phyloP scores from a whole-genome alignment of 257 asterid genomes.

The Paulownia fortunei region DNA sequence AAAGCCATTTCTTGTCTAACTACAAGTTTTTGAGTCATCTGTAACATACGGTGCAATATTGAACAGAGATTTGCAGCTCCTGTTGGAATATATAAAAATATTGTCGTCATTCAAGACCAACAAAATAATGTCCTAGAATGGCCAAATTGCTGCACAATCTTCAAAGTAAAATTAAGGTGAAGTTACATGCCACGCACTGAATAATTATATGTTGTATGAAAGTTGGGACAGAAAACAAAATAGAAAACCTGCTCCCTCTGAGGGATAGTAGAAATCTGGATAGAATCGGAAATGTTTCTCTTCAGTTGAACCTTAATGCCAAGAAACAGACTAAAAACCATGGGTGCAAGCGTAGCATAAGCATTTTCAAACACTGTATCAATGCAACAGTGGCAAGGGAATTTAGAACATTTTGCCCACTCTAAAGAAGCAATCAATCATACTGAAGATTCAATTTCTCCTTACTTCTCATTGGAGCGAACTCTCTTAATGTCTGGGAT shows the following conservation, averaged over 20 bases:
- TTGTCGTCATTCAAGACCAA: neutral
- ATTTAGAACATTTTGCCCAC: neutral
- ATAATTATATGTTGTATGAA: neutral
- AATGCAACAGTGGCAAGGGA: neutral
- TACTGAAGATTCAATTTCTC: neutral
- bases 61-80: neutral
- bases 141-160: neutral
- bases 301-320: neutral
- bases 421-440: neutral
- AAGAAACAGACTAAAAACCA: neutral
- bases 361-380: neutral
- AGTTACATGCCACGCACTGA: neutral
- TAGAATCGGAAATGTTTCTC: neutral
- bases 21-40: neutral
- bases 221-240: too few relatives aligned
- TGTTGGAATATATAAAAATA: neutral
- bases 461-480: neutral
- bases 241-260: too few relatives aligned
- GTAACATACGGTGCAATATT: neutral
- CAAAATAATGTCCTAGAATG: neutral
- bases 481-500: neutral
- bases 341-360: neutral
- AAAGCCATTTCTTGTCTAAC: neutral
- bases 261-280: neutral
- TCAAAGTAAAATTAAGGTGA: neutral